Evolutionary conservation across 148 eudicot species (phyloP), one percentile per base, ranked within the genome.

Genomic region (Beta vulgaris): DNA sequence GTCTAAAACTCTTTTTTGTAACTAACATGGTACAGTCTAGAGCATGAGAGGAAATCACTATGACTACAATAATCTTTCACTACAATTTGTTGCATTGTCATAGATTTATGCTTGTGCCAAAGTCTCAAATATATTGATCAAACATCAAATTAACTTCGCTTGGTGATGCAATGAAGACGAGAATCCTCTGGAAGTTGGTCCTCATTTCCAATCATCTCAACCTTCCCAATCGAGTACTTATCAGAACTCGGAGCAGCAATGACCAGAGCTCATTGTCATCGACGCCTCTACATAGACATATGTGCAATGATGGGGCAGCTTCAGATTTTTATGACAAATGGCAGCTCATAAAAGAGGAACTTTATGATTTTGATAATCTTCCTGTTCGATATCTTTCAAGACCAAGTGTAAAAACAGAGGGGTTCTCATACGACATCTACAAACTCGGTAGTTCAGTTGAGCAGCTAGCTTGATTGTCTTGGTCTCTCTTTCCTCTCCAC

Each of bases 401-500:
- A 32, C 51, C 61, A 32, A 54, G 37, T 23, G 21, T 23, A 10
- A 71, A 37, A 13, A 51, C 34, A 26, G 49, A 37, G 40, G 57
- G 25, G 66, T 12, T 23, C 43, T 6, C 18, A 32, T 18, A 35
- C 6, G 18, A 23, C 19, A 34, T 57, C 73, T 25, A 68, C 11
- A 26, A 44, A 21, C 21, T 59, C 70, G 72, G 10, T 34, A 63
- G 61, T 69, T 77, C 73, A 43, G 31, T 39, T 69, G 23, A 31
- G 43, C 32, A 46, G 80, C 67, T 72, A 44, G 79, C 75, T 71
- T 80, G 79, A 42, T 63, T 70, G 5, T 72, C 77, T 11, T 51
- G 68, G 77, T 80, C 85, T 58, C 54, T 81, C 59, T 82, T 91
- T 67, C 98, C 98, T 81, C 85, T 91, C 98, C 98, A 93, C 26